These are phyloP conservation scores for Tetraselmis striata DNA, from an alignment of 139 green algal genomes.

Conservation along the genomic window DNA sequence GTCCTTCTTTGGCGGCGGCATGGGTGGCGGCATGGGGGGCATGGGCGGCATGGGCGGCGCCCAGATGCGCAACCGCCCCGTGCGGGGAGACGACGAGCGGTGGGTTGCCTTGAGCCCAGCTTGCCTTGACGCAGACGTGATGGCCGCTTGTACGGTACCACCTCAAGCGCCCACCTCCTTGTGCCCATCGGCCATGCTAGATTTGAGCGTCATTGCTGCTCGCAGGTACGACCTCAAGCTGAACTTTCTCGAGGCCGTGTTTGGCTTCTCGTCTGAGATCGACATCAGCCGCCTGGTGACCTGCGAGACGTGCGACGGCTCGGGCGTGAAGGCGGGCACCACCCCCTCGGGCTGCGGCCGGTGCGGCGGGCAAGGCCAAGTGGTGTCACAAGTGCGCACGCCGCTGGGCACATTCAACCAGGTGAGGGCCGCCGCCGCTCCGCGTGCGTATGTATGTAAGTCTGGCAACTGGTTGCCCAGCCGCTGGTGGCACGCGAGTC, in stretches of 20 bases:
- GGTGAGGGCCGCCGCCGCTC: conserved; percentile 13
- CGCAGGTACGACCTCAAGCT: conserved; percentile 69
- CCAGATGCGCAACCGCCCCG: conserved; percentile 28
- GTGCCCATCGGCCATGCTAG: background rate
- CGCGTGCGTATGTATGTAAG: too few species aligned
- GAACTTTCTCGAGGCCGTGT: conserved; percentile 89
- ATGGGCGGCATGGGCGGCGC: conserved; percentile 39
- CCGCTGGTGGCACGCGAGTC: background rate
- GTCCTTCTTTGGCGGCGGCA: conserved; percentile 86
- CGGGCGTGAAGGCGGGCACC: conserved; percentile 82
- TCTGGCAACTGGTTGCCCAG: background rate
- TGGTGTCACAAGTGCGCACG: conserved; percentile 80
- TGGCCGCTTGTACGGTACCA: conserved; percentile 11
- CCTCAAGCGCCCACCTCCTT: conserved; percentile 7
- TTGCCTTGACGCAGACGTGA: conserved; percentile 28
- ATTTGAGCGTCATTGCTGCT: conserved; percentile 16
- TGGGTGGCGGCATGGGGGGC: conserved; percentile 36
- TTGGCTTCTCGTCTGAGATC: conserved; percentile 79
- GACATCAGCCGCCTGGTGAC: conserved; percentile 65
- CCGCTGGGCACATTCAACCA: conserved; percentile 93
- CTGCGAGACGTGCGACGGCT: conserved; percentile 56
- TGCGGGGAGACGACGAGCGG: background rate
- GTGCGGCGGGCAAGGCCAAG: conserved; percentile 87
- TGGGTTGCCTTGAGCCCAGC: conserved; percentile 5
- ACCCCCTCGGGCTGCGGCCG: conserved; percentile 64